Evolutionary conservation across 2,329 filamentous ascomycete species (phyloP).

Genomic region (Pestalotiopsis sp.): DNA sequence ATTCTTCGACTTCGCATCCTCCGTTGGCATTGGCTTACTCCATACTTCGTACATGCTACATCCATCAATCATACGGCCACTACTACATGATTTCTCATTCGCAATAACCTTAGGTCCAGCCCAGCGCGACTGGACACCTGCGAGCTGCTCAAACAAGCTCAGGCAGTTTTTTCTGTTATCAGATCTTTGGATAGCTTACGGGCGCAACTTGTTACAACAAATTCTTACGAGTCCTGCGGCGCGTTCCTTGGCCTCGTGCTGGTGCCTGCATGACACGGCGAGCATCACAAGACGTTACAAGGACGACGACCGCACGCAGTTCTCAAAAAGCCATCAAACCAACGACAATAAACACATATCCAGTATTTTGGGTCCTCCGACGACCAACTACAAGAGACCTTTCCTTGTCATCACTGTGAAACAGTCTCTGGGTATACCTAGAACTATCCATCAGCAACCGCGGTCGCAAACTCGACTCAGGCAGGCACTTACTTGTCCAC

Average conservation of each 20-base stretch:
- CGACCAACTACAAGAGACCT: not conserved
- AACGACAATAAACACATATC: not conserved
- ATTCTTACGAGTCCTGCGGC: not conserved
- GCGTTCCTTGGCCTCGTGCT: conserved; percentile 6
- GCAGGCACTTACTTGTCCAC: not conserved
- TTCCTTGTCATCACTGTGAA: too few species aligned
- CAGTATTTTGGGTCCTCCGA: not conserved
- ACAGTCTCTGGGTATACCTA: too few species aligned
- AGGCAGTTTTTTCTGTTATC: not conserved
- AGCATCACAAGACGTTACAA: not conserved
- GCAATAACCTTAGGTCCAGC: not conserved
- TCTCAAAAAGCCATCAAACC: not conserved
- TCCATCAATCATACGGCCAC: not conserved
- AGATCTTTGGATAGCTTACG: conserved; percentile 8
- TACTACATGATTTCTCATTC: not conserved
- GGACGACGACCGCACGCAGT: not conserved
- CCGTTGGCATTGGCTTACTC: not conserved
- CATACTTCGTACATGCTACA: not conserved
- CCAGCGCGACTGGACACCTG: not conserved
- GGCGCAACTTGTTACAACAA: not conserved
- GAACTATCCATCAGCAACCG: too few species aligned
- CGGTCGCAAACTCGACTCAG: too few species aligned
- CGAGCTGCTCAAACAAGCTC: not conserved
- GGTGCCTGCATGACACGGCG: not conserved
- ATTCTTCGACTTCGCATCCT: not conserved